These are phyloP conservation scores for Fusarium praegraminearum DNA, from an alignment of 2,329 filamentous ascomycete genomes.

Conservation along the genomic window DNA sequence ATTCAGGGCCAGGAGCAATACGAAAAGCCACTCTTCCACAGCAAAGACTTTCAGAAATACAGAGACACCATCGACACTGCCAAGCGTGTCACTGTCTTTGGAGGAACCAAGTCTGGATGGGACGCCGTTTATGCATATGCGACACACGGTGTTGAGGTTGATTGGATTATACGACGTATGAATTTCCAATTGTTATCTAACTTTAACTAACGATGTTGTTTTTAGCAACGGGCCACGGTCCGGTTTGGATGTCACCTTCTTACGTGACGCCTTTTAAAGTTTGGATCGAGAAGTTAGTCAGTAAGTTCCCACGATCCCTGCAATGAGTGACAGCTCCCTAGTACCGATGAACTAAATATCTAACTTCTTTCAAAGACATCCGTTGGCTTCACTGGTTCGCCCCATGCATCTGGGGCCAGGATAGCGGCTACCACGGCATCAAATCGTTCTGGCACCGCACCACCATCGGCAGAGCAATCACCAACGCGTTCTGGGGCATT, in stretches of 20 bases:
- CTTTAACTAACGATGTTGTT: not conserved
- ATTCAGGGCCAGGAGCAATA: conserved; percentile 55
- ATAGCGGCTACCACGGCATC: not conserved
- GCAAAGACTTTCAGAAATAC: conserved; percentile 54
- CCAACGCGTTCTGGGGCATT: conserved; percentile 59
- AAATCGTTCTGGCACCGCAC: conserved; percentile 4
- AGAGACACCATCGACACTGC: conserved; percentile 48
- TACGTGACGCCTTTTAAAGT: conserved; percentile 7
- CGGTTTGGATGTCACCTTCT: conserved; percentile 1
- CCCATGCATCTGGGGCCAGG: conserved; percentile 4
- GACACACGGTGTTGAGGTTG: conserved; percentile 45
- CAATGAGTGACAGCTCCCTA: accelerated
- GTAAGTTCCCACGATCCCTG: accelerated
- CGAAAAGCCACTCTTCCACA: conserved; percentile 56
- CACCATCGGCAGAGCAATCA: not conserved
- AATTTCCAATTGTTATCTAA: accelerated
- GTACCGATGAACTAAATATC: accelerated
- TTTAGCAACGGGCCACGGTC: not conserved
- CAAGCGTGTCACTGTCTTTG: conserved; percentile 60
- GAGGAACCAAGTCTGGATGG: conserved; percentile 68
- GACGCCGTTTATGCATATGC: conserved; percentile 66
- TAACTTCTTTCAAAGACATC: not conserved
- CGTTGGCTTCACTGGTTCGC: conserved; percentile 16
- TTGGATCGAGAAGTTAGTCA: conserved; percentile 3
- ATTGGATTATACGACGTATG: not conserved